Evolutionary conservation across 1,284 basidiomycete genomes (phyloP), one percentile per base, ranked within the genome.

Genomic region (Ceratorhiza oryzae-sativae): DNA sequence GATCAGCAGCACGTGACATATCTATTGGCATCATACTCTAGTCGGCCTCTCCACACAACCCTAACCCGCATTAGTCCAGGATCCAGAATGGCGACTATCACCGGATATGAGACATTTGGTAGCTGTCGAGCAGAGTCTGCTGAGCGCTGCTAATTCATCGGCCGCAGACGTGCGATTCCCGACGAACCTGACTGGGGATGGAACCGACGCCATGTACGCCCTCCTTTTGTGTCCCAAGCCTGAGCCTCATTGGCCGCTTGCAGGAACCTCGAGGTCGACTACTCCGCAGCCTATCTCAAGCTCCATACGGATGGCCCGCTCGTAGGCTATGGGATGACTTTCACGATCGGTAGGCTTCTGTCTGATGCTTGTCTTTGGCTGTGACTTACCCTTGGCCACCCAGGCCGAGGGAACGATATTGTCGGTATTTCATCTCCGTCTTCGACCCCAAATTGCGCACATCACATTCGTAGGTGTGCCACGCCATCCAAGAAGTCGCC

Each of bases 181-280:
- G 4, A 94, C 92, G 23, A 91, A 90, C 9, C 79, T 93, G 60
- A 90, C 90, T 13, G 92, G 93, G 30, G 93, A 94, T 83, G 93
- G 93, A 9, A 93, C 92, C 39, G 93, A 95, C 83, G 93, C 92
- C 10, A 94, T 93, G 89, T 88, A 77, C 20, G 32, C 49, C 55
- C 39, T 42, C 46, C 25, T 4, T 30, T 61, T 55, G 25, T 51
- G 20, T 65, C 39, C 18, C n/a, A 12, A 15, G 30, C 30, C n/a
- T 15, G 53, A 45, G n/a, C 20, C 15, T 27, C 23, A 18, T 45
- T 27, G 25, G 32, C 34, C 18, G 27, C 53, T 39, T 18, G 32
- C 73, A 92, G 91, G 93, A 96, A 97, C 81, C 92, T 92, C 51
- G 92, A 93, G 72, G 95, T 94, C 81, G 94, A 97, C 81, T 98